A percentile compares a stretch with the other conserved stretches of the same genome.
phyloP scores from a whole-genome alignment of 75 land plant species.

The Picea glauca region DNA sequence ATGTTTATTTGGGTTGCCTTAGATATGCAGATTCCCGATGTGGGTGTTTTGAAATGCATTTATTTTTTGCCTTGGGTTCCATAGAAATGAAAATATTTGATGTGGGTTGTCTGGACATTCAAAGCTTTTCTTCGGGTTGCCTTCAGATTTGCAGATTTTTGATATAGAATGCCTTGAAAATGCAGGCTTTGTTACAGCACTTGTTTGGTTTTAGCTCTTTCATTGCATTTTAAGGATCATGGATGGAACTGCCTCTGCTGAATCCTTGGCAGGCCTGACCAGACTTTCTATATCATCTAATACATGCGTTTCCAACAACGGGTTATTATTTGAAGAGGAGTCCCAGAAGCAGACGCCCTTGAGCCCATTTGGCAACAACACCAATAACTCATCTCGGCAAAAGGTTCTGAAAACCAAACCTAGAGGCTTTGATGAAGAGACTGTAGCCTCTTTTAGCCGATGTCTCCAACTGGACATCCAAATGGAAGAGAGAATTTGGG shows the following conservation, averaged over 20 bases:
- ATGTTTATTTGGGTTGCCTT: neutral
- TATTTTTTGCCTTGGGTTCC: too few relatives aligned
- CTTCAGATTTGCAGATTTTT: neutral
- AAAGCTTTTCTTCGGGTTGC: neutral
- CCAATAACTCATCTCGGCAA: neutral
- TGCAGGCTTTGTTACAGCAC: neutral
- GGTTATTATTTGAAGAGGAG: conserved; percentile 3
- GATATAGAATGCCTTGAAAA: neutral
- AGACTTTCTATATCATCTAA: neutral
- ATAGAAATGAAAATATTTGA: neutral
- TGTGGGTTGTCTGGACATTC: neutral
- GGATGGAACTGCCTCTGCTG: neutral
- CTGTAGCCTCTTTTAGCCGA: conserved; percentile 3
- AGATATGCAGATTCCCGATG: neutral
- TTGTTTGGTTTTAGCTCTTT: neutral
- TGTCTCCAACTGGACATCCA: conserved; percentile 33
- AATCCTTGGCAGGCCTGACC: neutral
- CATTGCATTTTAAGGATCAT: neutral
- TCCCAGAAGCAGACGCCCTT: neutral
- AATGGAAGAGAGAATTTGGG: conserved; percentile 68
- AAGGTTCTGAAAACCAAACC: conserved; percentile 4
- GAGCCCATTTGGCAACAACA: neutral
- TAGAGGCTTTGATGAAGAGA: conserved; percentile 23
- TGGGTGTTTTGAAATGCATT: neutral
- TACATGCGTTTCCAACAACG: neutral